Evolutionary conservation across 1,139 yeast genomes (phyloP).

Genomic region (Blastobotrys illinoisensis): DNA sequence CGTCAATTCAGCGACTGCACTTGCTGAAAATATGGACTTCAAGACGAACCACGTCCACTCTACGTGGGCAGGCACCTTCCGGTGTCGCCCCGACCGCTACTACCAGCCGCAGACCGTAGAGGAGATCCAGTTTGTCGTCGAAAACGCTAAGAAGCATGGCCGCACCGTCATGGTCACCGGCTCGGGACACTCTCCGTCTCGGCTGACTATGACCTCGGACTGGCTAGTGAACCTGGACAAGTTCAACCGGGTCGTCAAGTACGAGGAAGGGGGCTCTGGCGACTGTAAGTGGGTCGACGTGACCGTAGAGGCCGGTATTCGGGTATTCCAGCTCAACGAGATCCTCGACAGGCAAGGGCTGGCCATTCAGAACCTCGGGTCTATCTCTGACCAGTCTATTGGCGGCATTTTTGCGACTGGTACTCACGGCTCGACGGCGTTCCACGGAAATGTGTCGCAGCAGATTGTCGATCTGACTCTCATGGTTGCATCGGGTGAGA

Average conservation of each 20-base stretch:
- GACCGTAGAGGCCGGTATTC: constrained; percentile 87
- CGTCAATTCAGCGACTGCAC: too few relatives aligned
- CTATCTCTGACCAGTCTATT: constrained; percentile 87
- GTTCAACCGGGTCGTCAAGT: constrained; percentile 46
- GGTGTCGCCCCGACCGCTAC: constrained; percentile 67
- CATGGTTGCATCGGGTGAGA: constrained; percentile 64
- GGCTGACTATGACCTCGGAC: constrained; percentile 78
- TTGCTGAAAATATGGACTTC: constrained; percentile 2
- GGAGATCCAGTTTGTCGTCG: constrained; percentile 59
- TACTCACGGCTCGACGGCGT: constrained; percentile 92
- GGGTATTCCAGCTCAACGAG: constrained; percentile 73
- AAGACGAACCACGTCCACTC: constrained; percentile 35
- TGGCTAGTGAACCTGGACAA: constrained; percentile 88
- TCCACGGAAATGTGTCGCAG: constrained; percentile 84
- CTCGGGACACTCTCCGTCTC: constrained; percentile 93
- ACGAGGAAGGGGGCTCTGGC: constrained; percentile 41
- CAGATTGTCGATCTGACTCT: constrained; percentile 70
- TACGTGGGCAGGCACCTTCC: constrained; percentile 93
- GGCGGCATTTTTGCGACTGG: constrained; percentile 96
- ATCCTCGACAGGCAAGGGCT: constrained; percentile 56
- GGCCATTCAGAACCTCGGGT: constrained; percentile 88
- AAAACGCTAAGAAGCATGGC: constrained; percentile 51
- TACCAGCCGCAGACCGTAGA: constrained; percentile 68
- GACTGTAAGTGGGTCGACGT: constrained; percentile 65
- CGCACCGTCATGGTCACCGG: constrained; percentile 84